These are phyloP conservation scores for Phytophthora agathidicida DNA, from an alignment of 352 stramenopile genomes.

Conservation along the genomic window DNA sequence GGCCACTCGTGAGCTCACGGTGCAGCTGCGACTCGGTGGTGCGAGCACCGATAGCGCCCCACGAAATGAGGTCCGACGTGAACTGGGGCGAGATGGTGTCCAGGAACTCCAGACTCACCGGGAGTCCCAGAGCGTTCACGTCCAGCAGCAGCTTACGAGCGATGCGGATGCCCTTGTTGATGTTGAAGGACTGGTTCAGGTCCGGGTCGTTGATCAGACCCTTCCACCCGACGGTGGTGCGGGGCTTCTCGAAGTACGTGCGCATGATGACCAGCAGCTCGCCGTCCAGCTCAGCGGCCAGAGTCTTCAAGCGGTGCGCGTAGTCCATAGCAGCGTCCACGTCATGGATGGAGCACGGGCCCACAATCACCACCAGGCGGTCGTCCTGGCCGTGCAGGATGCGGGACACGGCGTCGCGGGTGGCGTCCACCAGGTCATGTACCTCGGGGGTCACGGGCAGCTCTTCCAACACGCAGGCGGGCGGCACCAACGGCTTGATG, in stretches of 20 bases:
- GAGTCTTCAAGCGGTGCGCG: constrained; percentile 56
- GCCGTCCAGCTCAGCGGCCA: constrained; percentile 60
- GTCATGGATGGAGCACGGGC: constrained; percentile 87
- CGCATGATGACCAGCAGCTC: constrained; percentile 87
- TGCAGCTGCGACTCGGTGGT: constrained; percentile 88
- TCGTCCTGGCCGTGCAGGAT: constrained; percentile 74
- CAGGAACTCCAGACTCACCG: constrained; percentile 80
- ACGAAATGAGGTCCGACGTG: constrained; percentile 78
- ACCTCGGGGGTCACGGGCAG: constrained; percentile 72
- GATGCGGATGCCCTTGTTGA: constrained; percentile 89
- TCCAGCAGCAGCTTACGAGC: constrained; percentile 85
- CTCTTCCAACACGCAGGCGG: constrained; percentile 74
- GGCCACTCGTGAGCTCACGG: constrained; percentile 76
- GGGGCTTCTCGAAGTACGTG: constrained; percentile 90
- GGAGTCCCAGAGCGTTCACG: constrained; percentile 79
- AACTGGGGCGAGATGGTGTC: constrained; percentile 88
- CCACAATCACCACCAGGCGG: constrained; percentile 76
- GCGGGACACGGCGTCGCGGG: constrained; percentile 56
- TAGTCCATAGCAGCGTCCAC: constrained; percentile 79
- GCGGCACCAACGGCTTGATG: constrained; percentile 75
- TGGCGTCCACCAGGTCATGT: constrained; percentile 64
- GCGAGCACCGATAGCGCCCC: constrained; percentile 83
- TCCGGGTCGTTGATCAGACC: constrained; percentile 89
- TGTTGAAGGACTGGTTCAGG: constrained; percentile 85
- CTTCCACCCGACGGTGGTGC: constrained; percentile 87